A percentile compares a stretch with the other conserved stretches of the same genome.
Evolutionary conservation across 208 protist genomes (phyloP).

Genomic region (Crithidia thermophila): DNA sequence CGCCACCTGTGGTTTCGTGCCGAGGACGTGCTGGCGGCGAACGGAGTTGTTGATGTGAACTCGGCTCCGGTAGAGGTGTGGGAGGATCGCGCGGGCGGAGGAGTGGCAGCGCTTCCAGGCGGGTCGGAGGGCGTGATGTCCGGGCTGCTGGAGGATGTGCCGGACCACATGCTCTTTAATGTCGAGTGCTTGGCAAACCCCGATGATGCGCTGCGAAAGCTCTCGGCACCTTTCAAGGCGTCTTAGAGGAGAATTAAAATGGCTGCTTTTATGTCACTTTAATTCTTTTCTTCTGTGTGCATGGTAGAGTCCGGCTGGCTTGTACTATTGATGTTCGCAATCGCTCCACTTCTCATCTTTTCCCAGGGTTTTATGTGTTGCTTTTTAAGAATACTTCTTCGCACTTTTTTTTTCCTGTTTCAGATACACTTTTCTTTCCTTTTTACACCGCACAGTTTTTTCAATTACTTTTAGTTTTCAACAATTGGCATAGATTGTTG

Average conservation of each 20-base stretch:
- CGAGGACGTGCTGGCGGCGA: constrained; percentile 56
- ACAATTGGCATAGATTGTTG: no score
- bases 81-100: not conserved
- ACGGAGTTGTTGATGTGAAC: constrained; percentile 81
- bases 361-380: no score
- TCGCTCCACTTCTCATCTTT: no score
- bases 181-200: constrained; percentile 57
- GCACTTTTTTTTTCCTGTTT: no score
- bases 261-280: not conserved
- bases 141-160: not conserved
- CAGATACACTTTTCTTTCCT: no score
- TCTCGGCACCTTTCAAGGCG: constrained; percentile 7
- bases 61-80: constrained; percentile 59
- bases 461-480: no score
- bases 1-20: constrained; percentile 67
- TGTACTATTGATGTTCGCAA: no score
- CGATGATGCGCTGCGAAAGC: constrained; percentile 42
- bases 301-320: no score
- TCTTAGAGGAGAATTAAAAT: not conserved
- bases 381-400: no score
- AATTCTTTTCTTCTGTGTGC: not conserved
- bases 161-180: constrained; percentile 35
- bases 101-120: not conserved
- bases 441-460: no score
- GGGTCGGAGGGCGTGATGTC: no score